Percentiles rank a stretch among this genome's conserved stretches.
phyloP scores from a whole-genome alignment of 1,139 yeast genomes.

The Kurtzmaniella quercitrusa region DNA sequence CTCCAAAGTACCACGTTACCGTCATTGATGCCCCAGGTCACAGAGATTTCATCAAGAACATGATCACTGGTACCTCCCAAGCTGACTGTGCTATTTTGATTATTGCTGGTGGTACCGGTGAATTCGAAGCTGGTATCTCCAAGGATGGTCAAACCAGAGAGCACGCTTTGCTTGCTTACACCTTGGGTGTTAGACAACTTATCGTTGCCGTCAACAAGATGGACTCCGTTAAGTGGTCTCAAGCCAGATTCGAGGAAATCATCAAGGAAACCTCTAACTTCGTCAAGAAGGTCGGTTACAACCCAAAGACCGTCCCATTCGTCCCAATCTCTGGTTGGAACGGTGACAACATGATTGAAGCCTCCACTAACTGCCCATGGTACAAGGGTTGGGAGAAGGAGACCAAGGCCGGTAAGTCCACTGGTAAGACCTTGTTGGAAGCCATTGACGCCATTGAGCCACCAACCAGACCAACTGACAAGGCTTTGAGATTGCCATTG shows the following conservation, averaged over 20 bases:
- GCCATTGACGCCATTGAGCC: conserved; percentile 86
- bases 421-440: conserved; percentile 85
- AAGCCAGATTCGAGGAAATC: conserved; percentile 71
- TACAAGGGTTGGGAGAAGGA: conserved; percentile 89
- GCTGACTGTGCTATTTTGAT: conserved; percentile 83
- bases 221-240: conserved; percentile 82
- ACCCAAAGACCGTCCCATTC: conserved; percentile 84
- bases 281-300: conserved; percentile 87
- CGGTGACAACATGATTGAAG: conserved; percentile 91
- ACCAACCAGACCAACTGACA: conserved; percentile 81
- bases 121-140: conserved; percentile 87
- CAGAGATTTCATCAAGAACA: conserved; percentile 90
- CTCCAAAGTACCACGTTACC: conserved; percentile 83
- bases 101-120: conserved; percentile 85
- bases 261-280: conserved; percentile 76
- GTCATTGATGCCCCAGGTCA: conserved; percentile 89
- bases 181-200: conserved; percentile 80
- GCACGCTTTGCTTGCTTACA: conserved; percentile 79
- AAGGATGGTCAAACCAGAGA: conserved; percentile 87
- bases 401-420: conserved; percentile 72
- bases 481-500: conserved; percentile 87
- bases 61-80: conserved; percentile 86
- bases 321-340: conserved; percentile 87
- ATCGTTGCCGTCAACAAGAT: conserved; percentile 85
- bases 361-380: conserved; percentile 82